These are phyloP conservation scores for Henckelia pumila DNA, from an alignment of 257 asterid genomes.

Conservation along the genomic window DNA sequence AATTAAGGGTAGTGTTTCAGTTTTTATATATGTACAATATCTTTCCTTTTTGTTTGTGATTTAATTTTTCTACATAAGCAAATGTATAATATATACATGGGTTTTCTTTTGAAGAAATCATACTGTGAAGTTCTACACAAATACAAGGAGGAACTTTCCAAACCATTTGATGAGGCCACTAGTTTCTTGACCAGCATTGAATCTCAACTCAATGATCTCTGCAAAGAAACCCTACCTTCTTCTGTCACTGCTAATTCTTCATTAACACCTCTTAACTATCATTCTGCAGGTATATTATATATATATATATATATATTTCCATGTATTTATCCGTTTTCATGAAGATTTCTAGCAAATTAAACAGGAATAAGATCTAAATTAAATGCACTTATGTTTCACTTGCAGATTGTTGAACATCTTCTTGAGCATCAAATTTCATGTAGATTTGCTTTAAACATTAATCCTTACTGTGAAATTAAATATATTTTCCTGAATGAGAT, in stretches of 20 bases:
- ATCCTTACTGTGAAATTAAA: too few species aligned
- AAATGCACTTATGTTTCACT: neutral
- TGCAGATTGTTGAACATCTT: neutral
- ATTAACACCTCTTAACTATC: conserved; percentile 23
- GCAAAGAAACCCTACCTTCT: conserved; percentile 54
- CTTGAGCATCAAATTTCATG: too few species aligned
- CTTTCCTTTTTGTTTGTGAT: neutral
- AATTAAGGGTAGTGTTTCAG: too few species aligned
- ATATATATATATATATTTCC: too few species aligned
- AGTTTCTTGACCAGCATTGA: conserved; percentile 62
- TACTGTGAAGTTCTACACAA: conserved; percentile 60
- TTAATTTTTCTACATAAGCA: neutral
- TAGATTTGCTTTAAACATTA: too few species aligned
- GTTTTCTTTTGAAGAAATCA: conserved; percentile 46
- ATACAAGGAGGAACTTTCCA: conserved; percentile 62
- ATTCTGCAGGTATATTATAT: conserved; percentile 40
- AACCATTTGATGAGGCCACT: conserved; percentile 79
- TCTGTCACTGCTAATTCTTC: conserved; percentile 30
- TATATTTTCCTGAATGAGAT: too few species aligned
- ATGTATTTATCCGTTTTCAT: too few species aligned
- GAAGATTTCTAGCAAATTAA: conserved; percentile 6
- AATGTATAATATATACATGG: neutral
- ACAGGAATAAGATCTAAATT: neutral
- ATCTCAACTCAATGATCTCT: conserved; percentile 63
- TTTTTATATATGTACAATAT: neutral